Conservation (phyloP, 345 rosid species). For the Zanthoxylum bungeanum region DNA sequence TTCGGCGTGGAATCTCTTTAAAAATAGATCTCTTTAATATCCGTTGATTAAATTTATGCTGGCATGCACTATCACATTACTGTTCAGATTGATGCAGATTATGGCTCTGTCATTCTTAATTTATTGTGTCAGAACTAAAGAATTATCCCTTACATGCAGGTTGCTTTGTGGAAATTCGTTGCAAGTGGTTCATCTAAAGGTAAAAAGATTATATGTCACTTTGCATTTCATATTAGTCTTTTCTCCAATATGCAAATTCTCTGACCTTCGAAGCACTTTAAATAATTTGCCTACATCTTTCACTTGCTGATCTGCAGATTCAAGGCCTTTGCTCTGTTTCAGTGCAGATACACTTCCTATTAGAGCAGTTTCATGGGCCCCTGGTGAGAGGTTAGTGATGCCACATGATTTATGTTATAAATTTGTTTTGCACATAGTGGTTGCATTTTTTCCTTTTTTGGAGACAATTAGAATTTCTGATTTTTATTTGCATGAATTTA, state of each 20-base stretch:
- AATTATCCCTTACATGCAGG: conserved; percentile 41
- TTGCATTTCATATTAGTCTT: background rate
- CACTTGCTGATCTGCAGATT: conserved; percentile 48
- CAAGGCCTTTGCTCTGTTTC: conserved; percentile 81
- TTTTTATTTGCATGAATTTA: background rate
- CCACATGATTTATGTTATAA: background rate
- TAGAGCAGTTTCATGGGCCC: conserved; percentile 91
- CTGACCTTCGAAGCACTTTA: background rate
- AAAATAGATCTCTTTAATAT: background rate
- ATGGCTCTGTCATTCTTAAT: background rate
- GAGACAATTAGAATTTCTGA: background rate
- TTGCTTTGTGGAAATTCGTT: conserved; percentile 93
- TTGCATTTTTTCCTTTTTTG: background rate
- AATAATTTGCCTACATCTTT: conserved; percentile 1
- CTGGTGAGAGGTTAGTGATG: conserved; percentile 59
- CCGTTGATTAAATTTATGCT: conserved; percentile 3
- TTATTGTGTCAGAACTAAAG: conserved; percentile 14
- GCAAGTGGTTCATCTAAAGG: conserved; percentile 47
- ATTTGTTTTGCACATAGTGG: background rate
- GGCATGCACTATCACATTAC: background rate
- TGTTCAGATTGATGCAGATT: background rate
- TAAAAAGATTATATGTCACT: conserved; percentile 20
- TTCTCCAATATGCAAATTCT: background rate
- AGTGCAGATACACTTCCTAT: conserved; percentile 82
- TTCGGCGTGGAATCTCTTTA: background rate